Evolutionary conservation across 805 yeast genomes (phyloP).

Genomic region (Candida piceae): DNA sequence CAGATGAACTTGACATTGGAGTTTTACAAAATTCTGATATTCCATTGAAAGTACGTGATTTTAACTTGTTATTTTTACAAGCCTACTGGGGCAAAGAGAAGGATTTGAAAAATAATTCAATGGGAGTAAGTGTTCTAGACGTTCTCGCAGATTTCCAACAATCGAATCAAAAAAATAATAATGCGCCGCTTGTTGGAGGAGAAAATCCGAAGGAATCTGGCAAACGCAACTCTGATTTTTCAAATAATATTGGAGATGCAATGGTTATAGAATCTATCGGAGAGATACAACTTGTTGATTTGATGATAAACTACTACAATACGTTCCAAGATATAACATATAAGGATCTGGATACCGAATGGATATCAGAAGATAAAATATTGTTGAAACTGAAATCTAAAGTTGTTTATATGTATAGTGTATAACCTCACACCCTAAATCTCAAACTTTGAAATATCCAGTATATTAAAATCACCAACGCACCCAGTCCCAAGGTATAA

Average conservation of each 20-base stretch:
- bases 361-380: conserved; percentile 20
- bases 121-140: conserved; percentile 2
- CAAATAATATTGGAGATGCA: not conserved
- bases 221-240: not conserved
- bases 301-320: conserved; percentile 17
- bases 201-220: not conserved
- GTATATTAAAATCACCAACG: too few species aligned
- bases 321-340: conserved; percentile 16
- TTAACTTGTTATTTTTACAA: conserved; percentile 22
- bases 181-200: not conserved
- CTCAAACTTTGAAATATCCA: too few species aligned
- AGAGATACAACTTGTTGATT: conserved; percentile 14
- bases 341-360: conserved; percentile 17
- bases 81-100: conserved; percentile 14
- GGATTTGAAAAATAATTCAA: conserved; percentile 3
- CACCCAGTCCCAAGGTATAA: too few species aligned
- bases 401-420: conserved; percentile 22
- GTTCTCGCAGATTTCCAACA: conserved; percentile 11
- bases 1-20: conserved; percentile 7
- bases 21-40: conserved; percentile 15
- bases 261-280: not conserved
- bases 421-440: too few species aligned
- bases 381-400: conserved; percentile 16
- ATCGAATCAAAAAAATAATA: not conserved
- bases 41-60: conserved; percentile 25